phyloP scores from a whole-genome alignment of 1,284 basidiomycete genomes.

The Erythrobasidium hasegawianum region DNA sequence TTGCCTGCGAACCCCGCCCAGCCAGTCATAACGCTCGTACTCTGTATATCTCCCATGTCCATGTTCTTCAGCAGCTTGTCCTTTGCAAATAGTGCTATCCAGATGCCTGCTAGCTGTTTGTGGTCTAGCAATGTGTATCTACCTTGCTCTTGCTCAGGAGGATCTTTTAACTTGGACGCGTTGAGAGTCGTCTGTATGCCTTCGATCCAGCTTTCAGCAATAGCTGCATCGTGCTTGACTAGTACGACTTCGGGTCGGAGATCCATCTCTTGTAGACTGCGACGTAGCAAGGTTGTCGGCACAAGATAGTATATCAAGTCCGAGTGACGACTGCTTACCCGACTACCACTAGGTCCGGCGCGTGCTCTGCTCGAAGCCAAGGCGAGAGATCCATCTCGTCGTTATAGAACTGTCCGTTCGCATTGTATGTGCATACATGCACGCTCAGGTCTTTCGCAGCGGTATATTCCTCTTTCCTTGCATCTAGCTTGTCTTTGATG shows the following conservation, averaged over 20 bases:
- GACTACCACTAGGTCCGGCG: slow-evolving; percentile 32
- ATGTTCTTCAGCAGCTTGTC: slow-evolving; percentile 53
- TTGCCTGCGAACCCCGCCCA: slow-evolving; percentile 92
- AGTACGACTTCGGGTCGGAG: slow-evolving; percentile 41
- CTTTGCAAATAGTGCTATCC: slow-evolving; percentile 74
- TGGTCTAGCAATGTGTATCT: slow-evolving; percentile 58
- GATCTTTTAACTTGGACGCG: no score
- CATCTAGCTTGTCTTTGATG: not conserved
- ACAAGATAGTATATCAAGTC: no score
- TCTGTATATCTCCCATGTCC: slow-evolving; percentile 59
- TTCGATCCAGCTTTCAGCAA: slow-evolving; percentile 40
- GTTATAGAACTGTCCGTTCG: slow-evolving; percentile 27
- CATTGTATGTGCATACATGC: slow-evolving; percentile 25
- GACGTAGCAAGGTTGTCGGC: no score
- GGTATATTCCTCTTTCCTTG: slow-evolving; percentile 9
- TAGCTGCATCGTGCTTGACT: slow-evolving; percentile 38
- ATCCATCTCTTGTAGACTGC: slow-evolving; percentile 44
- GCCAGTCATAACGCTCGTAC: slow-evolving; percentile 82
- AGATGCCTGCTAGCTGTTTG: slow-evolving; percentile 85
- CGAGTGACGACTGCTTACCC: slow-evolving; percentile 5
- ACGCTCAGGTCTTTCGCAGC: not conserved
- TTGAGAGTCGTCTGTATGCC: slow-evolving; percentile 34
- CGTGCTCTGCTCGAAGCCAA: slow-evolving; percentile 26
- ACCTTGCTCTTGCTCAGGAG: not conserved
- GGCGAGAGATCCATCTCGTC: not conserved